Evolutionary conservation across 2,329 filamentous ascomycete genomes (phyloP).

Genomic region (Neoascochyta sp.): DNA sequence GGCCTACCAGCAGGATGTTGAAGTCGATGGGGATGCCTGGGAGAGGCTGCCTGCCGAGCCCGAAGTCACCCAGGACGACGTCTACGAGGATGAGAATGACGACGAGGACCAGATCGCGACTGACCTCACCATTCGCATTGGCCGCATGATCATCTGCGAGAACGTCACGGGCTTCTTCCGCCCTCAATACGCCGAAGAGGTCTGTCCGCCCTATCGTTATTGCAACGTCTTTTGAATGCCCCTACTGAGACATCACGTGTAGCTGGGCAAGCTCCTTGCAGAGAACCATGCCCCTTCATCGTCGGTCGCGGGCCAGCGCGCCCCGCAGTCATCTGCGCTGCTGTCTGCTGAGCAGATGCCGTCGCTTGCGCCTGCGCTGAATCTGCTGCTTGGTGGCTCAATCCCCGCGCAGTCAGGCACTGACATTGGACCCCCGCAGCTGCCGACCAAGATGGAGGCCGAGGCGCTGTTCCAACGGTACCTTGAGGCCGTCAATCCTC

Average conservation of each 20-base stretch:
- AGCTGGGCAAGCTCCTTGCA: constrained; percentile 39
- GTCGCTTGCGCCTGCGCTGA: constrained; percentile 35
- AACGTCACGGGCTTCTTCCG: constrained; percentile 39
- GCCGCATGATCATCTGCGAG: constrained; percentile 41
- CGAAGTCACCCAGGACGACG: constrained; percentile 37
- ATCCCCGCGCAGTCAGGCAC: constrained; percentile 24
- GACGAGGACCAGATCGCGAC: constrained; percentile 39
- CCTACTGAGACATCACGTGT: constrained; percentile 25
- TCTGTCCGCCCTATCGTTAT: constrained; percentile 25
- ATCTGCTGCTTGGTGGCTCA: constrained; percentile 32
- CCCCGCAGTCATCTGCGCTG: constrained; percentile 33
- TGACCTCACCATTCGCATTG: constrained; percentile 38
- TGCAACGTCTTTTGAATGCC: too few species aligned
- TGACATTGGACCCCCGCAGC: constrained; percentile 28
- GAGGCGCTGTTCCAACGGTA: constrained; percentile 36
- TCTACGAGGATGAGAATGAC: constrained; percentile 39
- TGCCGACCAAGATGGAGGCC: constrained; percentile 36
- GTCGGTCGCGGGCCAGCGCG: constrained; percentile 36
- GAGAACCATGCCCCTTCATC: constrained; percentile 31
- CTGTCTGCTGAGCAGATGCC: constrained; percentile 39
- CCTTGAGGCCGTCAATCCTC: constrained; percentile 34
- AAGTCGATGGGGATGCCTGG: constrained; percentile 37
- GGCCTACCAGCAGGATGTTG: constrained; percentile 39
- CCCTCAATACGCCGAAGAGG: constrained; percentile 41
- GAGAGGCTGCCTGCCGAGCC: constrained; percentile 36